Percentiles rank a stretch among this genome's conserved stretches.
Conservation (phyloP, 2,329 filamentous ascomycete species). For the Ascochyta lentis region DNA sequence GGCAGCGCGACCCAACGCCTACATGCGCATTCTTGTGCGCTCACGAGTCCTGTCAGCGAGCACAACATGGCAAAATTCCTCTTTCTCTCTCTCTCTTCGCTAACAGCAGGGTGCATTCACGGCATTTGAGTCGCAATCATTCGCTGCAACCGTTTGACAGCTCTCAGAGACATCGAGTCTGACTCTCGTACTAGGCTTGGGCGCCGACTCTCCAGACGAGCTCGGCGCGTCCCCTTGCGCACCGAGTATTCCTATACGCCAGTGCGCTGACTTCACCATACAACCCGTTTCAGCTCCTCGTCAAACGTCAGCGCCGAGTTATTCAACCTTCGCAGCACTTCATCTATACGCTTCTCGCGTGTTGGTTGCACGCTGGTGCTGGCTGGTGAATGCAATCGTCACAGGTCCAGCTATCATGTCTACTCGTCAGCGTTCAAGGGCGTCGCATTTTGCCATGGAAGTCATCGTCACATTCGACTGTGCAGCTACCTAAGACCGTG, state of each 20-base stretch:
- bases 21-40: conserved; percentile 12
- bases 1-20: conserved; percentile 9
- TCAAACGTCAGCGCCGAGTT: neutral
- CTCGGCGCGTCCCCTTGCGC: conserved; percentile 18
- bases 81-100: neutral
- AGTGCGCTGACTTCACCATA: conserved; percentile 10
- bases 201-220: conserved; percentile 16
- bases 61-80: neutral
- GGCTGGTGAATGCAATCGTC: neutral
- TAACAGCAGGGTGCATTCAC: neutral
- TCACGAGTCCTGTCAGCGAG: conserved; percentile 1
- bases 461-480: conserved; percentile 17
- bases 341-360: neutral
- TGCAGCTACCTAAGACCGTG: conserved; percentile 18
- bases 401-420: neutral
- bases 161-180: conserved; percentile 1
- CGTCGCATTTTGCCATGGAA: neutral
- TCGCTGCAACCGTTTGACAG: conserved; percentile 1
- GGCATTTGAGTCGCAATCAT: neutral
- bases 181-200: conserved; percentile 19
- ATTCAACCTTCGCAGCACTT: neutral
- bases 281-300: conserved; percentile 3
- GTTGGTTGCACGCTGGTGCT: neutral
- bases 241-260: conserved; percentile 19
- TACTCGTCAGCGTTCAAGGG: neutral